Percentiles rank a stretch among this genome's conserved stretches.
phyloP scores from a whole-genome alignment of 352 stramenopile genomes.

The Pythium dissimile region DNA sequence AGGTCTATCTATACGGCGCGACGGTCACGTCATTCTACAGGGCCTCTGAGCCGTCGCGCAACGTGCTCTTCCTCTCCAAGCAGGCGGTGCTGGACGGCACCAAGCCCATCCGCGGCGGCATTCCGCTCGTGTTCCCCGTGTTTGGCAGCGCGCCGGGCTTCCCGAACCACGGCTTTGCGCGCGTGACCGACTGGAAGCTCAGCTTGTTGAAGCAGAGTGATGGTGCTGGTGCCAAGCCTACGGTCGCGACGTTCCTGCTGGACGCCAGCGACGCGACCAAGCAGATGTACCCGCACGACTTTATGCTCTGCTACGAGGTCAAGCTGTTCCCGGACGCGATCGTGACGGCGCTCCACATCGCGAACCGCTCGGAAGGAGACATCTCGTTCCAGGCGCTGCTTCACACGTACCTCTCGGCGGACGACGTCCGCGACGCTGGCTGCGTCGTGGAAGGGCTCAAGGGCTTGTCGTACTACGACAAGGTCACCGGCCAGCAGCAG shows the following conservation, averaged over 20 bases:
- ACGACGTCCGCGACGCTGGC: conserved; percentile 61
- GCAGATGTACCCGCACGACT: conserved; percentile 74
- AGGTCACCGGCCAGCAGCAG: conserved; percentile 70
- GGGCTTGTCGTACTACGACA: conserved; percentile 85
- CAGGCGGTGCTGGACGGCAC: conserved; percentile 88
- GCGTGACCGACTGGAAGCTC: conserved; percentile 69
- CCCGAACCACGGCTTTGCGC: conserved; percentile 94
- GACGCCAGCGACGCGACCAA: conserved; percentile 35
- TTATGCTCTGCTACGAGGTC: conserved; percentile 83
- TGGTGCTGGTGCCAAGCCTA: conserved; percentile 38
- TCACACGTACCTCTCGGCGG: conserved; percentile 92
- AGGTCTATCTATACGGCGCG: conserved; percentile 90
- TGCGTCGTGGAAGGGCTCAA: conserved; percentile 84
- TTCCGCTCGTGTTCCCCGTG: conserved; percentile 96
- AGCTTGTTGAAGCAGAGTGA: conserved; percentile 38
- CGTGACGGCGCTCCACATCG: conserved; percentile 84
- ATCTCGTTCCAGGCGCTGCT: conserved; percentile 93
- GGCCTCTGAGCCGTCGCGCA: conserved; percentile 55
- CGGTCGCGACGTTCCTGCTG: conserved; percentile 63
- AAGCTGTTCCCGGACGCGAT: conserved; percentile 80
- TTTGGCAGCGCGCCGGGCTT: conserved; percentile 89
- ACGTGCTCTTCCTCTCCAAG: conserved; percentile 92
- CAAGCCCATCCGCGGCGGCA: conserved; percentile 94
- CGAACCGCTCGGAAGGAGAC: conserved; percentile 82
- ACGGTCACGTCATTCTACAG: conserved; percentile 88